Conservation (phyloP, 208 protist genomes). For the Sergeia podlipaevii region DNA sequence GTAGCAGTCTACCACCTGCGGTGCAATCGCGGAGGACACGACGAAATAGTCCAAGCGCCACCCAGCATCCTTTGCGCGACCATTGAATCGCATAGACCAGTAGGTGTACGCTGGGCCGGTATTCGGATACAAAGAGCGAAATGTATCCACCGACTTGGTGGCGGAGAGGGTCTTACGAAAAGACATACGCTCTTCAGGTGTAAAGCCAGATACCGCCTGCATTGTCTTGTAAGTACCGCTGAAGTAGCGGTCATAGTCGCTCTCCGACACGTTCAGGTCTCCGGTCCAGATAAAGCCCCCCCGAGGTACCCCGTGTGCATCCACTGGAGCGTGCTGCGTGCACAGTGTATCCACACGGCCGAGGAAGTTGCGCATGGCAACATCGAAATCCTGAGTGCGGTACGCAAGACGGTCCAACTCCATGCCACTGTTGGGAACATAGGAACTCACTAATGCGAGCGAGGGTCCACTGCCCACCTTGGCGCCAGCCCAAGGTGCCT, state of each 20-base stretch:
- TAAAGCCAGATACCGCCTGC: conserved; percentile 91
- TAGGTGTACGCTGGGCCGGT: conserved; percentile 82
- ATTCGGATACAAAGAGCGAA: conserved; percentile 82
- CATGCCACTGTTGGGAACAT: conserved; percentile 93
- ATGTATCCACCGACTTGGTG: conserved; percentile 71
- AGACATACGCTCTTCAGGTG: conserved; percentile 81
- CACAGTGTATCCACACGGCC: conserved; percentile 25
- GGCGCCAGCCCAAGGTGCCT: neutral
- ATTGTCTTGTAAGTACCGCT: conserved; percentile 82
- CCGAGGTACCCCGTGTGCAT: neutral
- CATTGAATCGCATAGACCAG: conserved; percentile 75
- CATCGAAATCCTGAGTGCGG: conserved; percentile 80
- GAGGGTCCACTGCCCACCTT: conserved; percentile 8
- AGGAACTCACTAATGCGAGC: conserved; percentile 87
- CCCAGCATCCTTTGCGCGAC: conserved; percentile 58
- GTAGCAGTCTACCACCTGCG: conserved; percentile 75
- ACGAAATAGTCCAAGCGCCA: conserved; percentile 95
- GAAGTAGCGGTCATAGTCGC: conserved; percentile 91
- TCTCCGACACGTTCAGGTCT: conserved; percentile 94
- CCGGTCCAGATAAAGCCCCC: conserved; percentile 90
- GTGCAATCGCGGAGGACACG: conserved; percentile 49
- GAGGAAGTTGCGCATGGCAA: conserved; percentile 56
- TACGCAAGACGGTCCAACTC: conserved; percentile 83
- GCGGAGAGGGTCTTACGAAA: conserved; percentile 65
- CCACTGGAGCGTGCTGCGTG: conserved; percentile 4